Conservation (phyloP, 164 flowering plant genomes). For the Nelumbo lutea region DNA sequence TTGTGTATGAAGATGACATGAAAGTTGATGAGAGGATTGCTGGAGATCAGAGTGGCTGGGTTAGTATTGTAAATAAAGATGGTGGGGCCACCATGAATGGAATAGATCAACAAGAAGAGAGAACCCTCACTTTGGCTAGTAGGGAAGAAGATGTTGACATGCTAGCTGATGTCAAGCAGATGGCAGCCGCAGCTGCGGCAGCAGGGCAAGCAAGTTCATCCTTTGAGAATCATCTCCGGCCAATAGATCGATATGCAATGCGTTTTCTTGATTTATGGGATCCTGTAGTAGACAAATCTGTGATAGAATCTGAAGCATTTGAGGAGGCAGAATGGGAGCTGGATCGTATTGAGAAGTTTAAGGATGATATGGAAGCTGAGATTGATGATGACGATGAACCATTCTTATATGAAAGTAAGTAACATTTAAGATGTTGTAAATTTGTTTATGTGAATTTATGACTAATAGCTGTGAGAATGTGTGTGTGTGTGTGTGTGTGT, state of each 20-base stretch:
- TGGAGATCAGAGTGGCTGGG: constrained; percentile 36
- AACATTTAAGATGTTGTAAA: not conserved
- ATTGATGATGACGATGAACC: constrained; percentile 98
- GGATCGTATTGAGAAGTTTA: constrained; percentile 86
- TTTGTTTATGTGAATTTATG: not conserved
- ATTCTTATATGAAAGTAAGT: constrained; percentile 87
- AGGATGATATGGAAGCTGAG: constrained; percentile 98
- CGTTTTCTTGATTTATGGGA: constrained; percentile 92
- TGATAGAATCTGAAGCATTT: constrained; percentile 56
- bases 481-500: too few relatives aligned
- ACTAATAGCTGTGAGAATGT: too few relatives aligned
- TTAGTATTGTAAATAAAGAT: constrained; percentile 28
- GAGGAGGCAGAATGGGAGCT: constrained; percentile 96
- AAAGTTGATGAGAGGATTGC: constrained; percentile 53
- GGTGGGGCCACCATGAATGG: constrained; percentile 22
- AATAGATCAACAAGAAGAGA: constrained; percentile 45
- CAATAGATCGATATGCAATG: constrained; percentile 93
- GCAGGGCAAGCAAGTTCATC: constrained; percentile 80
- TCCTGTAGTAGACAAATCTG: constrained; percentile 74
- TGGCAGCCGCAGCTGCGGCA: constrained; percentile 97
- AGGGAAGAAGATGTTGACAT: constrained; percentile 84
- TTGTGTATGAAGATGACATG: constrained; percentile 67
- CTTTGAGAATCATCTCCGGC: constrained; percentile 85
- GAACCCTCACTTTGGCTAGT: constrained; percentile 36
- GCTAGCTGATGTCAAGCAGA: constrained; percentile 90